phyloP scores from a whole-genome alignment of 805 yeast species.

The Kregervanrija pseudodelftensis region DNA sequence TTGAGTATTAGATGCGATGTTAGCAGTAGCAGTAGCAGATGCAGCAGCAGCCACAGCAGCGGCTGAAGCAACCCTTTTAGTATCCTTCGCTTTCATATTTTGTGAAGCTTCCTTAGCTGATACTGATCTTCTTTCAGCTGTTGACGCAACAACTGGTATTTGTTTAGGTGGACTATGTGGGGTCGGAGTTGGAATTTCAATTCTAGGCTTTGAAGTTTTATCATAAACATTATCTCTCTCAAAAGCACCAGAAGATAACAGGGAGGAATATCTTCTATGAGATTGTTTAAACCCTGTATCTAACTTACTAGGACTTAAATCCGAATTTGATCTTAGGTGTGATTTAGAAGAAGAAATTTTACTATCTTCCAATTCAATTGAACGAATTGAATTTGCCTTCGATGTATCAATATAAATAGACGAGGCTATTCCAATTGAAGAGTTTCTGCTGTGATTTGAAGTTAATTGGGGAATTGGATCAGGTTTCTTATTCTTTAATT shows the following conservation, averaged over 20 bases:
- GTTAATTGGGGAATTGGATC: background rate
- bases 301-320: too few species aligned
- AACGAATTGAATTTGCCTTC: too few species aligned
- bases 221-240: conserved; percentile 18
- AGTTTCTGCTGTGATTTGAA: conserved; percentile 19
- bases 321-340: too few species aligned
- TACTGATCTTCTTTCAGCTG: conserved; percentile 41
- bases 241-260: conserved; percentile 19
- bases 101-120: conserved; percentile 37
- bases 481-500: background rate
- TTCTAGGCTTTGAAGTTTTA: conserved; percentile 10
- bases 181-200: background rate
- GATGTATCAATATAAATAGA: conserved; percentile 37
- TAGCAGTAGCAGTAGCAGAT: conserved; percentile 10
- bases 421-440: conserved; percentile 20
- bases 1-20: conserved; percentile 1
- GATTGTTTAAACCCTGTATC: too few species aligned
- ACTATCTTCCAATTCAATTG: too few species aligned
- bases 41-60: conserved; percentile 12
- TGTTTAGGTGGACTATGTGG: background rate
- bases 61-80: conserved; percentile 37
- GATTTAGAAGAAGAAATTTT: too few species aligned
- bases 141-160: background rate
- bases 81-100: conserved; percentile 11
- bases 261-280: too few species aligned